Percentiles rank a stretch among this genome's conserved stretches.
Conservation (phyloP, 768 basidiomycete species). For the Trametes gibbosa region DNA sequence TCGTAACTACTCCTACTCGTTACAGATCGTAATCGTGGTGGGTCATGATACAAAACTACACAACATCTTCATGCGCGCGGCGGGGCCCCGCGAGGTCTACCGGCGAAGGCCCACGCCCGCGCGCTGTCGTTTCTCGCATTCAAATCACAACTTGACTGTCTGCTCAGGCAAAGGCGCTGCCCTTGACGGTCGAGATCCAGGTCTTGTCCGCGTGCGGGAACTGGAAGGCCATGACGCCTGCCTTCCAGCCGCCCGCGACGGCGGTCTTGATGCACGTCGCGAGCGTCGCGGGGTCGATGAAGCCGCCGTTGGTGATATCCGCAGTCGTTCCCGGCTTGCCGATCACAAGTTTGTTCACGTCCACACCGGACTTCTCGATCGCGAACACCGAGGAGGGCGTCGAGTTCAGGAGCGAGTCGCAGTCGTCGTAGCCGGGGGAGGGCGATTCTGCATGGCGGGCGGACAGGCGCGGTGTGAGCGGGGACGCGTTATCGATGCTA, state of each 20-base stretch:
- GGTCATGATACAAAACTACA: background rate
- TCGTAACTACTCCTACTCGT: background rate
- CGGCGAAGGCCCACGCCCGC: background rate
- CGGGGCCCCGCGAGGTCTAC: background rate
- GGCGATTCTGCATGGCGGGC: slow-evolving; percentile 3
- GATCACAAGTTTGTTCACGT: slow-evolving; percentile 50
- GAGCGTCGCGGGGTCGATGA: slow-evolving; percentile 39
- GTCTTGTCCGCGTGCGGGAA: background rate
- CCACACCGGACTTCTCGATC: slow-evolving; percentile 44
- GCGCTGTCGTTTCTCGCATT: background rate
- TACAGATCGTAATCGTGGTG: background rate
- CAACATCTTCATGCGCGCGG: background rate
- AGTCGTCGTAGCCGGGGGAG: slow-evolving; percentile 34
- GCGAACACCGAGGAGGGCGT: slow-evolving; percentile 53
- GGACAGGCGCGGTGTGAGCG: background rate
- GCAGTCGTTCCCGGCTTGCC: slow-evolving; percentile 46
- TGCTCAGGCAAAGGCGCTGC: background rate
- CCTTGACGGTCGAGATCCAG: background rate
- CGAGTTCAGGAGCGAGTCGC: slow-evolving; percentile 33
- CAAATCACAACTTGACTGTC: no score
- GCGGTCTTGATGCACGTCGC: slow-evolving; percentile 13
- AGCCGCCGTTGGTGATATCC: slow-evolving; percentile 50
- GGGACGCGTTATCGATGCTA: background rate
- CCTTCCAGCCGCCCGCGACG: slow-evolving; percentile 5
- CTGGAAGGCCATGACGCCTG: slow-evolving; percentile 15